Percentiles rank a stretch among this genome's conserved stretches.
These are phyloP conservation scores for Chlorophyllum brunneum DNA, from an alignment of 768 basidiomycete genomes.

Conservation along the genomic window DNA sequence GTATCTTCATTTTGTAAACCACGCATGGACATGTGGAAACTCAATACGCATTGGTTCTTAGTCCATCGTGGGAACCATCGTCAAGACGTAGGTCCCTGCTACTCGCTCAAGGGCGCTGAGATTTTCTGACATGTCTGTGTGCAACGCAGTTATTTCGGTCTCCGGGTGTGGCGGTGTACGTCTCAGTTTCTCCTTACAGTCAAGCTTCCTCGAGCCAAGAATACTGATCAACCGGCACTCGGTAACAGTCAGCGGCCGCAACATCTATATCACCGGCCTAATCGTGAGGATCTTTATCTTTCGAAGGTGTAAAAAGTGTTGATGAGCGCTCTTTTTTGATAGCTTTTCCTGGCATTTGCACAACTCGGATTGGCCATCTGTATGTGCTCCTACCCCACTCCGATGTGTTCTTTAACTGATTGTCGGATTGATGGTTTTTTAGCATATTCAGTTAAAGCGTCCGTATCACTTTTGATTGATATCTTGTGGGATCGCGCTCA, in stretches of 20 bases:
- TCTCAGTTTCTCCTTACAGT: not conserved
- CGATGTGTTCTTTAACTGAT: not conserved
- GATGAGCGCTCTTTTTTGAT: not conserved
- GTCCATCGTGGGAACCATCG: conserved; percentile 54
- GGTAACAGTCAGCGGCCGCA: conserved; percentile 51
- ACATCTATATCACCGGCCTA: conserved; percentile 46
- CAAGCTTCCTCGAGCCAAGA: not conserved
- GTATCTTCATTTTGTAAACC: conserved; percentile 14
- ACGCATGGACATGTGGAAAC: not conserved
- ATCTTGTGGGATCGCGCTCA: not conserved
- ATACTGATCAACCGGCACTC: conserved; percentile 1
- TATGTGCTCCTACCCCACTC: conserved; percentile 17
- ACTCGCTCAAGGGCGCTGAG: not conserved
- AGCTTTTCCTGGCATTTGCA: conserved; percentile 45
- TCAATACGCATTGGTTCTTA: conserved; percentile 19
- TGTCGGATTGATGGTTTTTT: not conserved
- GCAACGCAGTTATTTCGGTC: conserved; percentile 43
- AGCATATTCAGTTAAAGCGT: conserved; percentile 9
- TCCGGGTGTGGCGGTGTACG: conserved; percentile 66
- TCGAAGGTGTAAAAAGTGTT: not conserved
- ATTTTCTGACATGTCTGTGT: not conserved
- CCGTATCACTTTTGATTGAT: conserved; percentile 2
- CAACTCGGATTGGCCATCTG: conserved; percentile 37
- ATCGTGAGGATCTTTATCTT: conserved; percentile 39
- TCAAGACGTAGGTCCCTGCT: conserved; percentile 40